phyloP scores from a whole-genome alignment of 345 rosid species.

The Angophora floribunda region DNA sequence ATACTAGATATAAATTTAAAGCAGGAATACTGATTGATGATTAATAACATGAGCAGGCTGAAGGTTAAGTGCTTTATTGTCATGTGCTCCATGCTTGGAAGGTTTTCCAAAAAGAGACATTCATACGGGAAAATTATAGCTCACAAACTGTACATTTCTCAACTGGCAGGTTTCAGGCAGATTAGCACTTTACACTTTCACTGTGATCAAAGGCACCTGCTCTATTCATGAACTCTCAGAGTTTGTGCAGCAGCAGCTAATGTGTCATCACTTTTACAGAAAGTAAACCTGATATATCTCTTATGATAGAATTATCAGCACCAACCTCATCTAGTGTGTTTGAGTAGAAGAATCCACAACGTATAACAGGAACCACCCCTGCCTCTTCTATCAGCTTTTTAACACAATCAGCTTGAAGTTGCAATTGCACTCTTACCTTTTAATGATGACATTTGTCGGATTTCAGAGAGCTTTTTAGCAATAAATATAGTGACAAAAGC shows the following conservation, averaged over 20 bases:
- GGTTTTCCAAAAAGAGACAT: background rate
- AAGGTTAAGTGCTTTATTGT: background rate
- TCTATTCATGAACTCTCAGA: conserved; percentile 11
- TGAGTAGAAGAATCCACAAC: conserved; percentile 38
- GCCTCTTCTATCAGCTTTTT: conserved; percentile 33
- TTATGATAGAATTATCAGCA: conserved; percentile 1
- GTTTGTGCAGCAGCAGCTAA: conserved; percentile 34
- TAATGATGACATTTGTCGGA: background rate
- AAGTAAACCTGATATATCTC: conserved; percentile 46
- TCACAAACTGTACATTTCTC: background rate
- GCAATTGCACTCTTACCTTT: background rate
- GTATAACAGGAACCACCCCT: conserved; percentile 50
- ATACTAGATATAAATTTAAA: background rate
- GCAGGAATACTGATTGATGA: background rate
- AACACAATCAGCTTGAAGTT: conserved; percentile 33
- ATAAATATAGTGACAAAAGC: background rate
- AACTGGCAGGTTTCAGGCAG: background rate
- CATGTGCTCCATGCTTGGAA: background rate
- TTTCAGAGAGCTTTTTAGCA: background rate
- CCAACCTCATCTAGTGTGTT: background rate
- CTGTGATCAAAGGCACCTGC: background rate
- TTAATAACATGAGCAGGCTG: background rate
- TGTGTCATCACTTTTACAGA: conserved; percentile 43
- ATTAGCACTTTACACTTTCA: background rate
- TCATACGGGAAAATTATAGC: background rate